Percentiles rank a stretch among this genome's conserved stretches.
Conservation (phyloP, 2,329 filamentous ascomycete genomes). For the Cucurbitaria berberidis region DNA sequence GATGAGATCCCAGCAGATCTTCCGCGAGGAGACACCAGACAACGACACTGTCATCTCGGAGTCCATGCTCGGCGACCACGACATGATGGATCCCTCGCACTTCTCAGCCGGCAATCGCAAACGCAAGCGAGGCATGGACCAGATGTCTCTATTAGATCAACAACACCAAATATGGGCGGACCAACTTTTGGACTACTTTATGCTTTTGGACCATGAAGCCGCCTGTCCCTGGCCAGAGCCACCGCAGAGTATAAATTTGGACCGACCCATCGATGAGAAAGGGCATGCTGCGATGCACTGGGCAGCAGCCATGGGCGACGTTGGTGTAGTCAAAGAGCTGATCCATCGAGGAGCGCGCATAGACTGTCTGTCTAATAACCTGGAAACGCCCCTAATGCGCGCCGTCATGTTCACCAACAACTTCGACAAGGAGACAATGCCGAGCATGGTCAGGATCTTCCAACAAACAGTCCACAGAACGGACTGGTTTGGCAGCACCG, state of each 20-base stretch:
- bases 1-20: conserved; percentile 64
- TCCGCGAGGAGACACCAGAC: conserved; percentile 82
- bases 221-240: conserved; percentile 74
- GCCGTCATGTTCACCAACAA: conserved; percentile 97
- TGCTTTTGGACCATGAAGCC: conserved; percentile 81
- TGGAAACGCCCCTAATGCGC: conserved; percentile 91
- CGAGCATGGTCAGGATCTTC: conserved; percentile 80
- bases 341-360: conserved; percentile 79
- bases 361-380: conserved; percentile 66
- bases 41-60: conserved; percentile 83
- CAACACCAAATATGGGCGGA: conserved; percentile 92
- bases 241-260: conserved; percentile 83
- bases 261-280: conserved; percentile 92
- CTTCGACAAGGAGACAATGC: conserved; percentile 91
- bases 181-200: conserved; percentile 93
- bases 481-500: conserved; percentile 82
- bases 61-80: conserved; percentile 84
- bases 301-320: conserved; percentile 96
- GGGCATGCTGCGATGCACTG: conserved; percentile 93
- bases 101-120: conserved; percentile 65
- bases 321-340: conserved; percentile 88
- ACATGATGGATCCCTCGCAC: conserved; percentile 74
- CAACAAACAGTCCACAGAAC: conserved; percentile 79
- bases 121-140: conserved; percentile 76
- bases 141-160: conserved; percentile 71